Percentiles rank a stretch among this genome's conserved stretches.
phyloP scores from a whole-genome alignment of 129 eudicot species.

The Pulicaria dysenterica region DNA sequence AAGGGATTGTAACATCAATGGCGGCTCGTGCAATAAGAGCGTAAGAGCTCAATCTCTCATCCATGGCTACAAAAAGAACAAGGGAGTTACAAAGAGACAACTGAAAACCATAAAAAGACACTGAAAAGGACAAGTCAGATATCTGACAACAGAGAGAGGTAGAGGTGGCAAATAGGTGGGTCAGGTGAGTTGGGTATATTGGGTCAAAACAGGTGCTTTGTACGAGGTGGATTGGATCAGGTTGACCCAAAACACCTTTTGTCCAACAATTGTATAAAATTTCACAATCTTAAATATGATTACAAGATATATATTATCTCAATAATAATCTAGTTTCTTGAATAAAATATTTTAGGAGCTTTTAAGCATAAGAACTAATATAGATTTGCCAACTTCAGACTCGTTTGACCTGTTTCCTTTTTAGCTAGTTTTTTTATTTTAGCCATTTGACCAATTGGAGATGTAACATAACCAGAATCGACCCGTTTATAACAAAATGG shows the following conservation, averaged over 20 bases:
- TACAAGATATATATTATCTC: background rate
- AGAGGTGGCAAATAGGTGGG: constrained; percentile 16
- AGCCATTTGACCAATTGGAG: background rate
- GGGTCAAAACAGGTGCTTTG: no score
- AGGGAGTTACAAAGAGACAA: constrained; percentile 20
- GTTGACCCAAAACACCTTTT: background rate
- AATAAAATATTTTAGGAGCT: background rate
- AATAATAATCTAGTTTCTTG: background rate
- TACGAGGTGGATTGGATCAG: background rate
- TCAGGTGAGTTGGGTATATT: background rate
- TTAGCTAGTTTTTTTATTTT: background rate
- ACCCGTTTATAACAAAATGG: constrained; percentile 8
- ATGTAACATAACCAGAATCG: background rate
- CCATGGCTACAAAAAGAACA: constrained; percentile 69
- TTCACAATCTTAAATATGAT: background rate
- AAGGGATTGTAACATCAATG: constrained; percentile 67
- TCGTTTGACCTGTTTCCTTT: background rate
- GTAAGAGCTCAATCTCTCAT: constrained; percentile 91
- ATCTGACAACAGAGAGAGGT: no score
- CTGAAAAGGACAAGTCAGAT: constrained; percentile 11
- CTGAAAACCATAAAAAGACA: constrained; percentile 16
- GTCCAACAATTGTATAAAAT: no score
- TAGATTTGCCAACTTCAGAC: background rate
- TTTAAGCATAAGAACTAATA: background rate
- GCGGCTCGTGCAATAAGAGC: constrained; percentile 96